Conservation (phyloP, 305 asterid species). For the Fraxinus greggii region DNA sequence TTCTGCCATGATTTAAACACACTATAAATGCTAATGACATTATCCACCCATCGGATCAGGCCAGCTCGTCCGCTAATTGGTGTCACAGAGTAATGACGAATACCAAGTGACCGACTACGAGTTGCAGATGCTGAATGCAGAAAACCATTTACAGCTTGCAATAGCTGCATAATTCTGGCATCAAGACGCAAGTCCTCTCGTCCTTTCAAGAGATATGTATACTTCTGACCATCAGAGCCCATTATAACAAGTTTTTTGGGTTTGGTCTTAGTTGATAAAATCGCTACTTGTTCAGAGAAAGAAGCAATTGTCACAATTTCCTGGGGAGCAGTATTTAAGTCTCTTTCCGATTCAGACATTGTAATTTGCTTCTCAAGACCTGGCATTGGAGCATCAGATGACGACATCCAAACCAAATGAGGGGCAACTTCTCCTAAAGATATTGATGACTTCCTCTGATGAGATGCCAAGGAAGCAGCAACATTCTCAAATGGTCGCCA, state of each 20-base stretch:
- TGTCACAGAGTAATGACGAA: slow-evolving; percentile 93
- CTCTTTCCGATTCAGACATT: slow-evolving; percentile 57
- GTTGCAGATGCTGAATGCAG: slow-evolving; percentile 76
- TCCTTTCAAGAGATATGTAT: slow-evolving; percentile 96
- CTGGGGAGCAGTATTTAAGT: slow-evolving; percentile 43
- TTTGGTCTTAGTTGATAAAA: slow-evolving; percentile 94
- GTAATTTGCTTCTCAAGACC: slow-evolving; percentile 89
- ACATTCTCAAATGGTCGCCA: slow-evolving; percentile 95
- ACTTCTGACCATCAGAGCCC: slow-evolving; percentile 93
- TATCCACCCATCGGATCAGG: slow-evolving; percentile 98
- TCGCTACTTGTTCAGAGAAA: slow-evolving; percentile 69
- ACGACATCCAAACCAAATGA: slow-evolving; percentile 63
- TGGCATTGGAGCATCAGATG: slow-evolving; percentile 98
- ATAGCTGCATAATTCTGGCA: slow-evolving; percentile 98
- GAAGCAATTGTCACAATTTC: slow-evolving; percentile 81
- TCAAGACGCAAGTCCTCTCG: slow-evolving; percentile 99
- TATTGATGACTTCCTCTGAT: slow-evolving; percentile 88
- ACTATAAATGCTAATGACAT: slow-evolving; percentile 82
- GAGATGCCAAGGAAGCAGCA: slow-evolving; percentile 85
- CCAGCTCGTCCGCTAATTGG: slow-evolving; percentile 99
- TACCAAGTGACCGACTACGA: slow-evolving; percentile 66
- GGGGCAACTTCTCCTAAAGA: slow-evolving; percentile 95
- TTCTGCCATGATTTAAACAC: slow-evolving; percentile 98
- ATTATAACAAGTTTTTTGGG: slow-evolving; percentile 80
- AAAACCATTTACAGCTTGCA: slow-evolving; percentile 91